These are phyloP conservation scores for Paracoccidioides brasiliensis DNA, from an alignment of 2,329 filamentous ascomycete genomes.

Conservation along the genomic window DNA sequence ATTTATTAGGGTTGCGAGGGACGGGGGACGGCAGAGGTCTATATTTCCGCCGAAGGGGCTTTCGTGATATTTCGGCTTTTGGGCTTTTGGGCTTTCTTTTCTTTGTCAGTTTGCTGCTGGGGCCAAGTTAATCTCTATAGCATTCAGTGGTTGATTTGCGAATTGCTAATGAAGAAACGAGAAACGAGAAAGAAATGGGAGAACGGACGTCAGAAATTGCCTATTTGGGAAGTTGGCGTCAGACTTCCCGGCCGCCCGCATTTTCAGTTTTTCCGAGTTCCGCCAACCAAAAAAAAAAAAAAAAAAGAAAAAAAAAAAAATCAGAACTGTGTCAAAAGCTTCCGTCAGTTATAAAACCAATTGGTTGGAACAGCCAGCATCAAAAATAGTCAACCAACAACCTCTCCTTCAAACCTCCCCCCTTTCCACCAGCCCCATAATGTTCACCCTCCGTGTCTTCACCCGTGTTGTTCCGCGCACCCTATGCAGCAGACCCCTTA, in stretches of 20 bases:
- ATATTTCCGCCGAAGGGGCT: constrained; percentile 62
- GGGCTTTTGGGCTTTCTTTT: not conserved
- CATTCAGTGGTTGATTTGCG: too few relatives aligned
- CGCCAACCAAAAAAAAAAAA: not conserved
- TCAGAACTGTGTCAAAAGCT: too few relatives aligned
- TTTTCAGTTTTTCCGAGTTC: not conserved
- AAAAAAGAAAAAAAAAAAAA: not conserved
- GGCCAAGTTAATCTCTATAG: too few relatives aligned
- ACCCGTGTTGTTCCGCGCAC: constrained; percentile 55
- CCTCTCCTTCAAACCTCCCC: not conserved
- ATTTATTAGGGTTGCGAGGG: constrained; percentile 60
- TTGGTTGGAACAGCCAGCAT: too few relatives aligned
- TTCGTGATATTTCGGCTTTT: constrained; percentile 22
- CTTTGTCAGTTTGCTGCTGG: not conserved
- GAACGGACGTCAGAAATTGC: too few relatives aligned
- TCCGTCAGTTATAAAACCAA: too few relatives aligned
- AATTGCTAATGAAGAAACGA: too few relatives aligned
- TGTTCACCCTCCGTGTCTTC: constrained; percentile 57
- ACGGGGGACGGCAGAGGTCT: constrained; percentile 53
- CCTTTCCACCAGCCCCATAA: constrained; percentile 27
- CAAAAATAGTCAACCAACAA: not conserved
- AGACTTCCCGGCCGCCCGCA: not conserved
- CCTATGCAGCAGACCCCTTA: constrained; percentile 45
- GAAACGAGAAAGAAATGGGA: too few relatives aligned
- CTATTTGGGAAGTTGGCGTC: not conserved